Percentiles rank a stretch among this genome's conserved stretches.
These are phyloP conservation scores for Apophysomyces trapeziformis DNA, from an alignment of 371 early-diverging fungal species.

Conservation along the genomic window DNA sequence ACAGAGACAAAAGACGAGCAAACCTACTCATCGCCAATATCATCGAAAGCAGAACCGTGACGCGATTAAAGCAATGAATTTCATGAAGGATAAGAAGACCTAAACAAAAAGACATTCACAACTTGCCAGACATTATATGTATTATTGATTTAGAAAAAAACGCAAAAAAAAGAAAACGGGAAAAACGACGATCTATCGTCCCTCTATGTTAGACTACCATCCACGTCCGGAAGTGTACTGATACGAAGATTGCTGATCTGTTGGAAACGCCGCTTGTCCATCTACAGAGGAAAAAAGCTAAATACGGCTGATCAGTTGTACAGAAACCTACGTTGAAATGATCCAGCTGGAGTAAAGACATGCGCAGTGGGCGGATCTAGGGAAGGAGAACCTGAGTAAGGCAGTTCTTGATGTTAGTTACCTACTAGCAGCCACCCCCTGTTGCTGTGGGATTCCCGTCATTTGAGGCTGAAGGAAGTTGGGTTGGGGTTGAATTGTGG, in stretches of 20 bases:
- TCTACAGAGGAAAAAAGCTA: constrained; percentile 9
- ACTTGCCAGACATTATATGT: not conserved
- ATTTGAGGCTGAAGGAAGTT: constrained; percentile 47
- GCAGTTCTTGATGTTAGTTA: constrained; percentile 26
- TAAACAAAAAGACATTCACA: constrained; percentile 21
- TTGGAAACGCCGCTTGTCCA: constrained; percentile 18
- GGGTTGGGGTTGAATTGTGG: constrained; percentile 31
- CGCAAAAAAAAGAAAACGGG: too few relatives aligned
- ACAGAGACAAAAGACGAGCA: constrained; percentile 47
- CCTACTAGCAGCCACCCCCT: constrained; percentile 17
- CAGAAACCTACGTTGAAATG: constrained; percentile 26
- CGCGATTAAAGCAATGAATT: constrained; percentile 73
- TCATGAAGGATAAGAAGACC: constrained; percentile 81
- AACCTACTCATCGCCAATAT: constrained; percentile 61
- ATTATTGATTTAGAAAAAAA: not conserved
- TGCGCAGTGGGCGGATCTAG: constrained; percentile 10
- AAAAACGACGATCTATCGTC: not conserved
- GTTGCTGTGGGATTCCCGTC: constrained; percentile 37
- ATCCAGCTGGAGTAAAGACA: constrained; percentile 29
- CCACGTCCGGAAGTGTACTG: not conserved
- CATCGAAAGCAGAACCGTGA: constrained; percentile 71
- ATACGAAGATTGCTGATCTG: not conserved
- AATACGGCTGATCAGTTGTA: not conserved
- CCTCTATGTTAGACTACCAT: constrained; percentile 6
- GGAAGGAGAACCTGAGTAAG: not conserved